A percentile compares a stretch with the other conserved stretches of the same genome.
Evolutionary conservation across 1,284 basidiomycete species (phyloP).

Genomic region (Fereydounia khargensis): DNA sequence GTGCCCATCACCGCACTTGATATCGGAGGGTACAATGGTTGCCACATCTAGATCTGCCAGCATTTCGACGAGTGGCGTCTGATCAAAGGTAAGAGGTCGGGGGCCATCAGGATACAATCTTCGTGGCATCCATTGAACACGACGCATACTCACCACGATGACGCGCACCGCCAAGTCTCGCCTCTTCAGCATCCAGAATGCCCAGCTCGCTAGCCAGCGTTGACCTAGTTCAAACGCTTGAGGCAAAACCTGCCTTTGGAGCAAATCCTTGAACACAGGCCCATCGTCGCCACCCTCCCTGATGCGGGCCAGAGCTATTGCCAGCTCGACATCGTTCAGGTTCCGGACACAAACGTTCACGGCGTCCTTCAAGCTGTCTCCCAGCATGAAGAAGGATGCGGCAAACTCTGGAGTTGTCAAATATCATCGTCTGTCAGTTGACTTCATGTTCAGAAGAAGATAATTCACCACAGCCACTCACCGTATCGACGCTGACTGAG

Average conservation of each 20-base stretch:
- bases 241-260: conserved; percentile 75
- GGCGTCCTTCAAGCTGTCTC: conserved; percentile 82
- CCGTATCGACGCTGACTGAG: conserved; percentile 63
- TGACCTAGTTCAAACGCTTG: conserved; percentile 80
- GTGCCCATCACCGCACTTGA: conserved; percentile 73
- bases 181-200: conserved; percentile 83
- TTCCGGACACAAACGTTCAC: conserved; percentile 87
- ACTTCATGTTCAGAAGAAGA: too few relatives aligned
- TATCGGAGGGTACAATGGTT: conserved; percentile 5
- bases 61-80: conserved; percentile 26
- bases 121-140: background rate
- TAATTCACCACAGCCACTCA: too few relatives aligned
- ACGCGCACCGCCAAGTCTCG: conserved; percentile 81
- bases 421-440: too few relatives aligned
- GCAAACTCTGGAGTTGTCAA: conserved; percentile 63
- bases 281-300: conserved; percentile 75
- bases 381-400: conserved; percentile 93
- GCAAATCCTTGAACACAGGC: conserved; percentile 70
- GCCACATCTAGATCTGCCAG: conserved; percentile 11
- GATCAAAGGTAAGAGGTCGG: background rate
- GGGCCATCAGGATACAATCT: too few relatives aligned
- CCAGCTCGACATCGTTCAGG: conserved; percentile 83
- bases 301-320: conserved; percentile 78
- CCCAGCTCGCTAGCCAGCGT: conserved; percentile 95
- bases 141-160: conserved; percentile 61